Evolutionary conservation across 139 green algal species (phyloP).

Genomic region (Ostreobium quekettii): DNA sequence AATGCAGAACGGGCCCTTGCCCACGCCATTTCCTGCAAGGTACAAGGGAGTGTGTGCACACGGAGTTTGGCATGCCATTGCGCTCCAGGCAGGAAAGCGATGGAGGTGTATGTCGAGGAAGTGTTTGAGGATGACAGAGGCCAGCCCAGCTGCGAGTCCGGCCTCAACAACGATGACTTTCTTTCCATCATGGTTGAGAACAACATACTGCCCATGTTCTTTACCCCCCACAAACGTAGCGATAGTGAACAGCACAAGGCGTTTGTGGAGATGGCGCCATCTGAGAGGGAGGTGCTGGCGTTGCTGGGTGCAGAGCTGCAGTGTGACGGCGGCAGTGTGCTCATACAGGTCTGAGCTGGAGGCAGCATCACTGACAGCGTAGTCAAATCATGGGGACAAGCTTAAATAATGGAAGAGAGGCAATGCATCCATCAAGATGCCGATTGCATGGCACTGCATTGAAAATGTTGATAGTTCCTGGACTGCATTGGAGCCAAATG

Average conservation of each 20-base stretch:
- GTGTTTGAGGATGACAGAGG: not conserved
- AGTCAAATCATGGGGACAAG: no score
- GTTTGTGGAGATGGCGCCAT: conserved; percentile 11
- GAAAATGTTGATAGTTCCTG: no score
- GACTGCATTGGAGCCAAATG: no score
- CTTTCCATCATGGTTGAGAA: conserved; percentile 22
- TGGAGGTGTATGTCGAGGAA: conserved; percentile 26
- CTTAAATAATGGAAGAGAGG: not conserved
- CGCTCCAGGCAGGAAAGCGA: conserved; percentile 15
- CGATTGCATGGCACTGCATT: no score
- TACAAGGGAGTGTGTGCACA: no score
- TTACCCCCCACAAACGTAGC: conserved; percentile 27
- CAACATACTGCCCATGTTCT: conserved; percentile 26
- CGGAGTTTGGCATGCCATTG: no score
- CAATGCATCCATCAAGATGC: not conserved
- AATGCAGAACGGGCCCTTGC: no score
- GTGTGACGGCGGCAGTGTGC: not conserved
- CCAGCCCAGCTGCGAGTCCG: not conserved
- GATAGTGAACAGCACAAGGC: conserved; percentile 23
- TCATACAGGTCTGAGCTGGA: conserved; percentile 25
- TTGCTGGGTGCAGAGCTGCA: conserved; percentile 23
- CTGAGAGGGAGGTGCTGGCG: conserved; percentile 30
- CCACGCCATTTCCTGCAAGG: no score
- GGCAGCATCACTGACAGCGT: no score
- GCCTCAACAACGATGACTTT: conserved; percentile 24